A percentile compares a stretch with the other conserved stretches of the same genome.
These are phyloP conservation scores for Kurtzmaniella quercitrusa DNA, from an alignment of 1,139 yeast species.

Conservation along the genomic window DNA sequence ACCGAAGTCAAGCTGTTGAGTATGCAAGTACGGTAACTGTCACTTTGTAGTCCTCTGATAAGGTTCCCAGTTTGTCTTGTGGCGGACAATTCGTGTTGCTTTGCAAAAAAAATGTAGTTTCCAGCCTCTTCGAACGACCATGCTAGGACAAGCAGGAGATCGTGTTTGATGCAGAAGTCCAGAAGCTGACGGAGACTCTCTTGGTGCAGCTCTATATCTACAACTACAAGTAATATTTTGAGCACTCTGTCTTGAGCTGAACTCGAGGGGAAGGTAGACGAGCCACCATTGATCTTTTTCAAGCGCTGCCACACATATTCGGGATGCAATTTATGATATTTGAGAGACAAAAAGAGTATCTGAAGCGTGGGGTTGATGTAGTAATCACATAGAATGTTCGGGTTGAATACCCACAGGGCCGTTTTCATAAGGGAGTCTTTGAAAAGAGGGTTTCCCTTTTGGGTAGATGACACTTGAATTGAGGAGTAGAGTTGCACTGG, in stretches of 20 bases:
- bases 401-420: slow-evolving; percentile 34
- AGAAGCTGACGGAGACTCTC: slow-evolving; percentile 67
- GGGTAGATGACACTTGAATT: slow-evolving; percentile 25
- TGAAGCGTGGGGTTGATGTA: slow-evolving; percentile 64
- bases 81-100: slow-evolving; percentile 40
- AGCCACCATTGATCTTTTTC: slow-evolving; percentile 42
- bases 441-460: slow-evolving; percentile 41
- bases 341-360: slow-evolving; percentile 67
- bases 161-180: slow-evolving; percentile 65
- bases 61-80: slow-evolving; percentile 16
- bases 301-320: slow-evolving; percentile 77
- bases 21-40: slow-evolving; percentile 47
- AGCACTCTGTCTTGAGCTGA: slow-evolving; percentile 40
- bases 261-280: slow-evolving; percentile 12
- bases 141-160: slow-evolving; percentile 66
- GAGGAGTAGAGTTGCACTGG: slow-evolving; percentile 13
- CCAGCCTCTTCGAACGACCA: slow-evolving; percentile 90
- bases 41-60: slow-evolving; percentile 41
- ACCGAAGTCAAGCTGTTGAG: slow-evolving; percentile 49
- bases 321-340: slow-evolving; percentile 83
- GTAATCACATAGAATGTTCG: slow-evolving; percentile 50
- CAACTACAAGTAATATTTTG: slow-evolving; percentile 65
- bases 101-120: slow-evolving; percentile 56
- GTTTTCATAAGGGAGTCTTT: slow-evolving; percentile 35
- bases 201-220: slow-evolving; percentile 74